These are phyloP conservation scores for Oryza nivara DNA, from an alignment of 176 grass and related monocot species.

Conservation along the genomic window DNA sequence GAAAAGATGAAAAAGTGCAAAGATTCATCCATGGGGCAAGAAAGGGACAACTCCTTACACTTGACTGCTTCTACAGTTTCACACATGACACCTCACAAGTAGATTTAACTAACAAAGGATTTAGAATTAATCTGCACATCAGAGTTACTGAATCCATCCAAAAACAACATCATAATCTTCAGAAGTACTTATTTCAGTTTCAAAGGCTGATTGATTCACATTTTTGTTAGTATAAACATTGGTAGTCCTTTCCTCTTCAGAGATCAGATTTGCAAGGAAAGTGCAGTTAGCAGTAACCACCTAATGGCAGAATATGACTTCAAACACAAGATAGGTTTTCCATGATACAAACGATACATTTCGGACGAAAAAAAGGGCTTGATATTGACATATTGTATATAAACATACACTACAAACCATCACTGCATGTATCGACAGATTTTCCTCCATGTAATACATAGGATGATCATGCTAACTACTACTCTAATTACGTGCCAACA, in stretches of 20 bases:
- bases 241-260: neutral
- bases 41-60: constrained; percentile 24
- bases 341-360: constrained; percentile 41
- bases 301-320: neutral
- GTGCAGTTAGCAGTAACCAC: neutral
- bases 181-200: neutral
- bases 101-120: constrained; percentile 20
- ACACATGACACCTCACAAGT: neutral
- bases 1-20: constrained; percentile 44
- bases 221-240: constrained; percentile 11
- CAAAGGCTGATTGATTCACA: constrained; percentile 1
- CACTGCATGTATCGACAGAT: constrained; percentile 85
- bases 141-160: neutral
- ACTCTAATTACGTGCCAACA: constrained; percentile 30
- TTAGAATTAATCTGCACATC: neutral
- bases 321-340: constrained; percentile 17
- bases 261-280: constrained; percentile 9
- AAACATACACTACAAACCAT: constrained; percentile 81
- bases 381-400: constrained; percentile 49
- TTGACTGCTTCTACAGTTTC: neutral
- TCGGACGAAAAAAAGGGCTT: constrained; percentile 8
- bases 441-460: constrained; percentile 88
- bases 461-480: constrained; percentile 80
- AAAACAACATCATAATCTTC: neutral
- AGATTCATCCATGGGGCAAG: constrained; percentile 3